Evolutionary conservation across 257 asterid species (phyloP), one percentile per base, ranked within the genome.

Genomic region (Thymus mandschuricus): DNA sequence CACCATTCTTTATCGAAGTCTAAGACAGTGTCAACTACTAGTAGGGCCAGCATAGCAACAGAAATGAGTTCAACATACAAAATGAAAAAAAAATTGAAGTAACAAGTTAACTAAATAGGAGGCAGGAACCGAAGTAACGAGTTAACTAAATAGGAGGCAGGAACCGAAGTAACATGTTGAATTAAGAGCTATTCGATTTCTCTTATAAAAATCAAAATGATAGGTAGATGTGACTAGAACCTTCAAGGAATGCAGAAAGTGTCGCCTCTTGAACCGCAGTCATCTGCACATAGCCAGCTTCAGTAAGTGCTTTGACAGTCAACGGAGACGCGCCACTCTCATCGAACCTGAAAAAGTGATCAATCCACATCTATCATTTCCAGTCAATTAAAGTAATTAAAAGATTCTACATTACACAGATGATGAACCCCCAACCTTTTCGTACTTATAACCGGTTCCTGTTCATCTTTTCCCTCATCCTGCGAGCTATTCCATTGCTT

Each of bases 191-290:
- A 61, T 8, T 30, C 10, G 57, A 59, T 60, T 40, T 30, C 7
- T 27, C 60, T 3, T 29, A 31, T 13, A 49, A 30, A 40, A 55
- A 63, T 21, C 63, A 35, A 71, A 60, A 8, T 38, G 71, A 73
- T 12, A 8, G 68, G 7, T 6, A 54, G 54, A 59, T 40, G 45
- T 13, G 70, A 71, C 3, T 41, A 74, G 76, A 46, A 95, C 98
- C 98, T 21, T 94, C 96, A 38, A 86, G 89, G 85, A 71, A 84
- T 56, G 91, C 84, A 67, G 89, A 75, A 68, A 95, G 88, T 13
- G 96, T 87, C 63, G 96, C 95, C 79, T 95, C 98, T 77, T 95
- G 98, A 29, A 95, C 97, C 75, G 78, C 80, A 27, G 97, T 95
- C 96, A 95, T 89, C 78, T 89, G 96, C 77, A 84, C 81, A 68